Conservation (phyloP, 345 rosid species). For the Salix udensis region DNA sequence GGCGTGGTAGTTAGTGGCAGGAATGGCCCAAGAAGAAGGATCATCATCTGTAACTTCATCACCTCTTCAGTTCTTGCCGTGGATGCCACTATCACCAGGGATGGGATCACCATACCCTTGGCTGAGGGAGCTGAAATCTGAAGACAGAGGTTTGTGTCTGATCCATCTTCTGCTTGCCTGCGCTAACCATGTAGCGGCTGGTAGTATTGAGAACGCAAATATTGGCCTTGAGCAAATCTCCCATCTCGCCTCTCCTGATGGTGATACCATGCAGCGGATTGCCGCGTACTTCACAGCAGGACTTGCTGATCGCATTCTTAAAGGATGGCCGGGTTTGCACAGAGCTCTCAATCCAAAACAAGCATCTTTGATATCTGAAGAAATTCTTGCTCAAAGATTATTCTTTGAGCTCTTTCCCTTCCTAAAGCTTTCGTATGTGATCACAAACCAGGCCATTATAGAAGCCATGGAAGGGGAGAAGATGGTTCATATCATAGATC, state of each 20-base stretch:
- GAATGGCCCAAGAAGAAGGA: conserved; percentile 56
- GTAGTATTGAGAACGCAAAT: conserved; percentile 63
- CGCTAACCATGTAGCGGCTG: conserved; percentile 58
- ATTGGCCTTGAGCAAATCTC: conserved; percentile 58
- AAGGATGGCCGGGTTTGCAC: conserved; percentile 67
- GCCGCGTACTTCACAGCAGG: conserved; percentile 76
- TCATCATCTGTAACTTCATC: conserved; percentile 51
- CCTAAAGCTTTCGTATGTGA: conserved; percentile 53
- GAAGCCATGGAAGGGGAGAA: conserved; percentile 75
- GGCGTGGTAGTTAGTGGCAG: conserved; percentile 25
- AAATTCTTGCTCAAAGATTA: conserved; percentile 47
- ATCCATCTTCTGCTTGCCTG: conserved; percentile 55
- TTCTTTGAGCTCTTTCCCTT: conserved; percentile 74
- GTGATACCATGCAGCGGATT: conserved; percentile 67
- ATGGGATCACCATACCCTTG: conserved; percentile 56
- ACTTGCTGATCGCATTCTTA: conserved; percentile 59
- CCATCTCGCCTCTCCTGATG: conserved; percentile 61
- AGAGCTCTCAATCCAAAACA: conserved; percentile 65
- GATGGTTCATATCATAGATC: conserved; percentile 71
- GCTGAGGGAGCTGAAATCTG: conserved; percentile 55
- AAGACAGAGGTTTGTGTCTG: conserved; percentile 61
- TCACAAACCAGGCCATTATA: conserved; percentile 63
- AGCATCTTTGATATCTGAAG: conserved; percentile 38
- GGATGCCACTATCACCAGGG: conserved; percentile 60
- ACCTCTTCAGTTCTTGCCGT: conserved; percentile 49